Conservation (phyloP, 2,329 filamentous ascomycete species). For the Rutstroemia sp. region DNA sequence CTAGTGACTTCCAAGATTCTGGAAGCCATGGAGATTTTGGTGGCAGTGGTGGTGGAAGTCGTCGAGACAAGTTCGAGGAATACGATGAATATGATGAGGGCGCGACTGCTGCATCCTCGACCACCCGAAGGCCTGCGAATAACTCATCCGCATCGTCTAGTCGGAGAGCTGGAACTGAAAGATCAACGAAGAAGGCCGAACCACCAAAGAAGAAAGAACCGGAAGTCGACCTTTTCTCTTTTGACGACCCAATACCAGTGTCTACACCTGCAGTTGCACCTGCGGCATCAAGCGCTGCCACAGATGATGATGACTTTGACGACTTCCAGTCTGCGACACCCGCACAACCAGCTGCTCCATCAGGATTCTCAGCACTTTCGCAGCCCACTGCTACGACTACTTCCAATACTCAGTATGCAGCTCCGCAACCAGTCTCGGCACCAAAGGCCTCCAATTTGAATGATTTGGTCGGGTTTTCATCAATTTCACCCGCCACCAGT, state of each 20-base stretch:
- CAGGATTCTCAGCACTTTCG: slow-evolving; percentile 32
- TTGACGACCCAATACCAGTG: slow-evolving; percentile 64
- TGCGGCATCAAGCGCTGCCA: slow-evolving; percentile 34
- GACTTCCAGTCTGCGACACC: slow-evolving; percentile 89
- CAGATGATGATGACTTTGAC: slow-evolving; percentile 81
- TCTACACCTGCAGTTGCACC: slow-evolving; percentile 36
- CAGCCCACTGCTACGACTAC: slow-evolving; percentile 44
- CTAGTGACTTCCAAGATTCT: slow-evolving; percentile 61
- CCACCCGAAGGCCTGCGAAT: slow-evolving; percentile 30
- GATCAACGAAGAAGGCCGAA: slow-evolving; percentile 55
- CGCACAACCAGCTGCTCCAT: slow-evolving; percentile 37
- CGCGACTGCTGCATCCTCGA: slow-evolving; percentile 40
- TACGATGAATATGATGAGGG: slow-evolving; percentile 95
- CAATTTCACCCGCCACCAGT: slow-evolving; percentile 67
- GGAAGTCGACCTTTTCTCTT: slow-evolving; percentile 88
- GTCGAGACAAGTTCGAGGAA: slow-evolving; percentile 80
- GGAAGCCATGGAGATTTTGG: slow-evolving; percentile 18
- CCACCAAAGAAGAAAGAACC: slow-evolving; percentile 76
- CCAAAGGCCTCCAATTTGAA: slow-evolving; percentile 73
- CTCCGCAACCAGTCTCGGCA: slow-evolving; percentile 78
- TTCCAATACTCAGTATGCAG: slow-evolving; percentile 63
- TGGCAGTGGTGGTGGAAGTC: slow-evolving; percentile 30
- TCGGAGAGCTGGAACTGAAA: slow-evolving; percentile 36
- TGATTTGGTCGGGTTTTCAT: slow-evolving; percentile 72
- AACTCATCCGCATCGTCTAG: slow-evolving; percentile 17